phyloP scores from a whole-genome alignment of 208 protist genomes.

The Wallacemonas sp. region DNA sequence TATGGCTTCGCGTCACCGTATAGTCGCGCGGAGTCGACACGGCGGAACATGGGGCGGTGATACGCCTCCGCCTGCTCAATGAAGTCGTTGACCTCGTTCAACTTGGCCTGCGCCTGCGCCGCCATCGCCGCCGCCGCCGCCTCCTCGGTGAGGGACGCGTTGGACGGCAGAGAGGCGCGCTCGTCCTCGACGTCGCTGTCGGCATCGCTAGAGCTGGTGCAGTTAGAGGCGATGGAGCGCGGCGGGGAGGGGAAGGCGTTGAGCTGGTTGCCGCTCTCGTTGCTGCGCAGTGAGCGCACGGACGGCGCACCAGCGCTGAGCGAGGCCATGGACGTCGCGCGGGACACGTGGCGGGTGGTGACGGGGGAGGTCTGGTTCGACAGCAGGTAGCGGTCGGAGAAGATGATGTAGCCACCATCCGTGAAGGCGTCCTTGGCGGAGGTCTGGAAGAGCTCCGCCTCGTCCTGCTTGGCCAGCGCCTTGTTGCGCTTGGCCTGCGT shows the following conservation, averaged over 20 bases:
- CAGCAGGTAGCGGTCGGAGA: conserved; percentile 31
- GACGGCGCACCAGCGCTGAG: not conserved
- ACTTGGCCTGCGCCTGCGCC: conserved; percentile 1
- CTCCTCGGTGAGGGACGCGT: conserved; percentile 1
- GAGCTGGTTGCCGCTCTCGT: not conserved
- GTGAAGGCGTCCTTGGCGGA: conserved; percentile 13
- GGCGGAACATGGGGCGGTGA: conserved; percentile 23
- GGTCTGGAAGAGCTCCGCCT: conserved; percentile 16
- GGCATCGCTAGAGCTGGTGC: conserved; percentile 8
- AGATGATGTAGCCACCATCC: conserved; percentile 31
- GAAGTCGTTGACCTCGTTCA: conserved; percentile 4
- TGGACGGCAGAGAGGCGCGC: not conserved
- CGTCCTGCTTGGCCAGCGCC: not conserved
- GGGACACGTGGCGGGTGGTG: conserved; percentile 8
- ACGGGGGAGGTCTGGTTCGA: conserved; percentile 22
- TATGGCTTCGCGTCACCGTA: not conserved
- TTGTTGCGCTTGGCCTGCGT: conserved; percentile 11
- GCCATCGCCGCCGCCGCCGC: not conserved
- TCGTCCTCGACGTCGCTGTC: conserved; percentile 5
- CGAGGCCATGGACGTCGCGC: not conserved
- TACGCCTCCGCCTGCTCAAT: conserved; percentile 21
- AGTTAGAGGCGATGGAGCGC: not conserved
- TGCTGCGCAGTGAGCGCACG: conserved; percentile 6
- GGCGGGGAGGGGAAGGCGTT: conserved; percentile 8
- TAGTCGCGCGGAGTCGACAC: conserved; percentile 4